Conservation (phyloP, 2,329 filamentous ascomycete species). For the Stenocarpella maydis region DNA sequence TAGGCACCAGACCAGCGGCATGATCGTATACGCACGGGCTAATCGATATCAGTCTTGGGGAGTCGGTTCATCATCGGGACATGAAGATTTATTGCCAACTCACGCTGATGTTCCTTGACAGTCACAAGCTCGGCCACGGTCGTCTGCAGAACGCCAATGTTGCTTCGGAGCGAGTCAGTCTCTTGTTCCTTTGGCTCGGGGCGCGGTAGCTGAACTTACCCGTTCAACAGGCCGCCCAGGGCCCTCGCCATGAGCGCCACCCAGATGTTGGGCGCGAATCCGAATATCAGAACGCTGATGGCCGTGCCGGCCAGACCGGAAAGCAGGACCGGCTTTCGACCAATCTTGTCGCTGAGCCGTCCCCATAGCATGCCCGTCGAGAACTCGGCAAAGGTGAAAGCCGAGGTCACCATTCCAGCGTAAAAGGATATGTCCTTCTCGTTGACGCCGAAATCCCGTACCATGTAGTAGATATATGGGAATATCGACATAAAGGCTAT, state of each 20-base stretch:
- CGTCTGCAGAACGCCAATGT: constrained; percentile 94
- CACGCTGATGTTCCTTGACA: constrained; percentile 90
- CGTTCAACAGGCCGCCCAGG: constrained; percentile 89
- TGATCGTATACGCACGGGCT: constrained; percentile 94
- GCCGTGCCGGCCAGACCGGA: constrained; percentile 91
- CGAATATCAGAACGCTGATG: constrained; percentile 90
- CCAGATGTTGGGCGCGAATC: constrained; percentile 83
- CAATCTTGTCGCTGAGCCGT: constrained; percentile 87
- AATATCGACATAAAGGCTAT: constrained; percentile 99
- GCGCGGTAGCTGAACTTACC: constrained; percentile 62
- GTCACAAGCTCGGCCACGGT: constrained; percentile 95
- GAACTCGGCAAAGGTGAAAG: constrained; percentile 96
- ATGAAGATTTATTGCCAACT: constrained; percentile 45
- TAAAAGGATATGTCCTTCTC: constrained; percentile 88
- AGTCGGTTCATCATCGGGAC: constrained; percentile 13
- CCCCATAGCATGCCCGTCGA: constrained; percentile 94
- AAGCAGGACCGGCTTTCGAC: constrained; percentile 90
- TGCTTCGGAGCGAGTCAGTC: constrained; percentile 59
- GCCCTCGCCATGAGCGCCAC: constrained; percentile 88
- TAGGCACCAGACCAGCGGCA: constrained; percentile 98
- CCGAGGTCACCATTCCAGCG: constrained; percentile 93
- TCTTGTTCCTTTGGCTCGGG: constrained; percentile 11
- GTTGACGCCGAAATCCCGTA: constrained; percentile 87
- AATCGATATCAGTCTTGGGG: constrained; percentile 32
- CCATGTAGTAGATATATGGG: constrained; percentile 98